phyloP scores from a whole-genome alignment of 345 rosid species.

The Anastatica hierochuntica region DNA sequence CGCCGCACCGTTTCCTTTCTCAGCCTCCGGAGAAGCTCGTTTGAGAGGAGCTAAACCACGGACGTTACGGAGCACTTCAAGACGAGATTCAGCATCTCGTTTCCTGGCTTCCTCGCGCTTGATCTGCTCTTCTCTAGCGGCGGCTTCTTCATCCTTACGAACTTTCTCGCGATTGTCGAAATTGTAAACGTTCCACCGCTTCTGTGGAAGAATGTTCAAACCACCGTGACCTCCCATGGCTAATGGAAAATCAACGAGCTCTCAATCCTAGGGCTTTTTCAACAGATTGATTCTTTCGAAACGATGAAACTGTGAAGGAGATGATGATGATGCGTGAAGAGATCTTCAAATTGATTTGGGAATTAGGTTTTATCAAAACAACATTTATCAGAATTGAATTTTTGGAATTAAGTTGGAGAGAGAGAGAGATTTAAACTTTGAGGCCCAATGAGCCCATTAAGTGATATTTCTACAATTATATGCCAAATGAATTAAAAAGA shows the following conservation, averaged over 20 bases:
- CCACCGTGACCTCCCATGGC: conserved; percentile 96
- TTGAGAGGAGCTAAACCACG: conserved; percentile 65
- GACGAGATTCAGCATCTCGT: conserved; percentile 74
- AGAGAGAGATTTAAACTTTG: too few relatives aligned
- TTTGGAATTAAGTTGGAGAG: too few relatives aligned
- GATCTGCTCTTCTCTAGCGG: conserved; percentile 76
- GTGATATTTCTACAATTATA: too few relatives aligned
- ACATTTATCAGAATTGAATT: too few relatives aligned
- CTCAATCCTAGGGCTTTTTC: neutral
- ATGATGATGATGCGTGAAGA: too few relatives aligned
- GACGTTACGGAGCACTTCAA: conserved; percentile 63
- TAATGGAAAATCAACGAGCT: neutral
- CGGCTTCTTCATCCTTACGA: conserved; percentile 73
- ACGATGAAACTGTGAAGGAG: too few relatives aligned
- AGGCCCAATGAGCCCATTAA: too few relatives aligned
- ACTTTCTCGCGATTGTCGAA: conserved; percentile 84
- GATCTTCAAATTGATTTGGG: too few relatives aligned
- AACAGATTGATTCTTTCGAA: neutral
- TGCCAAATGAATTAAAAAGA: too few relatives aligned
- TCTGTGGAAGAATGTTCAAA: conserved; percentile 86
- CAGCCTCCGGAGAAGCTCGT: conserved; percentile 20
- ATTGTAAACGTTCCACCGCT: conserved; percentile 90
- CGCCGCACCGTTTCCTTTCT: neutral
- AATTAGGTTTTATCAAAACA: too few relatives aligned
- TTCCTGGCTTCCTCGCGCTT: conserved; percentile 68